Conservation (phyloP, 257 asterid genomes). For the Dorcoceras hygrometricum region DNA sequence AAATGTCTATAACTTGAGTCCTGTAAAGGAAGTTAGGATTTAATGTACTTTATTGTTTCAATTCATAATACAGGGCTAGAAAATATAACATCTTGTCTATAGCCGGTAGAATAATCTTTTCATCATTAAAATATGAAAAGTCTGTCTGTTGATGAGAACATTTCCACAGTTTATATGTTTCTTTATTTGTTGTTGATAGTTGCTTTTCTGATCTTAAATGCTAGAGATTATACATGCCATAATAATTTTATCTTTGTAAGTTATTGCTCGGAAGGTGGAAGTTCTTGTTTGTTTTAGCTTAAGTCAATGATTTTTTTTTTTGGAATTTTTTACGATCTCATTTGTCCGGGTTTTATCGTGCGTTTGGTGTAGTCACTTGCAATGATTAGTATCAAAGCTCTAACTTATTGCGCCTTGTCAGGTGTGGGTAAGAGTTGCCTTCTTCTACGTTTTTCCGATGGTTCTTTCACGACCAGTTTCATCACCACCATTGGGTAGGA, state of each 20-base stretch:
- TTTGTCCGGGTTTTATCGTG: not conserved
- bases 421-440: conserved; percentile 99
- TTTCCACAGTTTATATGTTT: not conserved
- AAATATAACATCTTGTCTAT: not conserved
- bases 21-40: not conserved
- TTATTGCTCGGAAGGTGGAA: conserved; percentile 1
- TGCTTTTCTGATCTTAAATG: not conserved
- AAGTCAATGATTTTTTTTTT: conserved; percentile 2
- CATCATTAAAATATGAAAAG: not conserved
- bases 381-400: conserved; percentile 13
- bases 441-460: conserved; percentile 95
- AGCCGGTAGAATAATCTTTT: not conserved
- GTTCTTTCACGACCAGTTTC: conserved; percentile 98
- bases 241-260: not conserved
- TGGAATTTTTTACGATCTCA: not conserved
- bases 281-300: not conserved
- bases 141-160: not conserved
- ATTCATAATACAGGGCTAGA: not conserved
- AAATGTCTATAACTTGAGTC: conserved; percentile 6
- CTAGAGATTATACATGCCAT: not conserved
- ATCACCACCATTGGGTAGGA: conserved; percentile 79
- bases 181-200: not conserved
- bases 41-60: not conserved
- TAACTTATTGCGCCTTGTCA: conserved; percentile 22
- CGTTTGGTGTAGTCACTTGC: conserved; percentile 9